A percentile compares a stretch with the other conserved stretches of the same genome.
phyloP scores from a whole-genome alignment of 345 rosid genomes.

The Eucalyptus cloeziana region DNA sequence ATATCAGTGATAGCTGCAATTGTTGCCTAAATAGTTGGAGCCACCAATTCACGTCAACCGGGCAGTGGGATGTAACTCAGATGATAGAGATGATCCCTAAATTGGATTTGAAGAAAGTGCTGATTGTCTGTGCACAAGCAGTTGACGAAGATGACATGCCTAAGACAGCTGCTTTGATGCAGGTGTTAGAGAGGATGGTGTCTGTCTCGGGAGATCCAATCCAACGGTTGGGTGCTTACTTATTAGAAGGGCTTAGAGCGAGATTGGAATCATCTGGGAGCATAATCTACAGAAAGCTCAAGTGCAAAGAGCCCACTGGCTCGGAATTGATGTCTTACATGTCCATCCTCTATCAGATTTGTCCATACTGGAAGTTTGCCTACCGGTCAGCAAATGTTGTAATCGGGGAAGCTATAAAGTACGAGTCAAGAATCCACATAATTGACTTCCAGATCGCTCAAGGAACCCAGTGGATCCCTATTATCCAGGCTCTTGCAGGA shows the following conservation, averaged over 20 bases:
- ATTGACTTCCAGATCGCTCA: conserved; percentile 34
- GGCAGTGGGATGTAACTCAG: conserved; percentile 33
- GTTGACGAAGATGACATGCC: conserved; percentile 32
- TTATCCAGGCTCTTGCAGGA: conserved; percentile 47
- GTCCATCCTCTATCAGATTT: conserved; percentile 54
- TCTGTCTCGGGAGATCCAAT: conserved; percentile 81
- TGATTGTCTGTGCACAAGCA: conserved; percentile 57
- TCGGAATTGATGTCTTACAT: conserved; percentile 92
- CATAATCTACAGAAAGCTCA: conserved; percentile 71
- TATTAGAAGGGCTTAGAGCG: conserved; percentile 93
- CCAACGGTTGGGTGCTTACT: conserved; percentile 75
- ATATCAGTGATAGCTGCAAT: conserved; percentile 24
- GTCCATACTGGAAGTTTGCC: conserved; percentile 94
- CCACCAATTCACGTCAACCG: conserved; percentile 16
- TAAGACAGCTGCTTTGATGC: conserved; percentile 45
- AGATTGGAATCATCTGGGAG: conserved; percentile 84
- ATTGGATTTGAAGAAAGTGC: conserved; percentile 45
- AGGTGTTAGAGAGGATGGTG: conserved; percentile 72
- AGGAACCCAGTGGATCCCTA: conserved; percentile 66
- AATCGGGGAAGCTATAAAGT: conserved; percentile 50
- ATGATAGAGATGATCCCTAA: conserved; percentile 43
- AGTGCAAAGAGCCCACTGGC: conserved; percentile 74
- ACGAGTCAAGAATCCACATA: conserved; percentile 64
- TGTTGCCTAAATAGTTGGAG: conserved; percentile 32
- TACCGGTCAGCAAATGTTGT: conserved; percentile 65